Percentiles rank a stretch among this genome's conserved stretches.
Conservation (phyloP, 2,329 filamentous ascomycete genomes). For the Cephalotrichum gorgonifer region DNA sequence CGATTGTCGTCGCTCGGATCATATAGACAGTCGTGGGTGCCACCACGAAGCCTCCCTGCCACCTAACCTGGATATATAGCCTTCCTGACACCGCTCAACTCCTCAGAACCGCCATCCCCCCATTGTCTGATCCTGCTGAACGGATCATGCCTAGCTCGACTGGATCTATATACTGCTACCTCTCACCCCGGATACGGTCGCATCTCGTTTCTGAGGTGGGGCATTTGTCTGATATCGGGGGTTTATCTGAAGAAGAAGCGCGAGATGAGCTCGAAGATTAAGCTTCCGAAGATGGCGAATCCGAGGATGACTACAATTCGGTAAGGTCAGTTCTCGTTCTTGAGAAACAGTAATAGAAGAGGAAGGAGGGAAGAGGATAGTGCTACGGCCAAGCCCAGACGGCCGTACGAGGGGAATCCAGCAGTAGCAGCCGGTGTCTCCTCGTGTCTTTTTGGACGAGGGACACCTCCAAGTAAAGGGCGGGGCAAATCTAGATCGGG, state of each 20-base stretch:
- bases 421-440: too few species aligned
- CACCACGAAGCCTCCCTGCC: background rate
- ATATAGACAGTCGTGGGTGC: background rate
- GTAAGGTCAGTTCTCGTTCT: background rate
- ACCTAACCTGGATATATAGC: background rate
- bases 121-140: background rate
- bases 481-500: too few species aligned
- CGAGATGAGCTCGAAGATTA: conserved; percentile 46
- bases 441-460: too few species aligned
- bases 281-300: conserved; percentile 51
- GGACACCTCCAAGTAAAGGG: too few species aligned
- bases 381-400: background rate
- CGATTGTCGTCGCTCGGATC: background rate
- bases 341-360: background rate
- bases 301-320: conserved; percentile 36
- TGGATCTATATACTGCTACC: background rate
- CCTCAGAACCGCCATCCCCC: too few species aligned
- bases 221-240: too few species aligned
- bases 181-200: too few species aligned
- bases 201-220: background rate
- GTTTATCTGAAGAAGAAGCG: conserved; percentile 33
- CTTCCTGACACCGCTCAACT: background rate
- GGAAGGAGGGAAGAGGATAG: background rate
- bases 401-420: too few species aligned
- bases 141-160: background rate